Conservation (phyloP, 148 eudicot species). For the Limonium bicolor region DNA sequence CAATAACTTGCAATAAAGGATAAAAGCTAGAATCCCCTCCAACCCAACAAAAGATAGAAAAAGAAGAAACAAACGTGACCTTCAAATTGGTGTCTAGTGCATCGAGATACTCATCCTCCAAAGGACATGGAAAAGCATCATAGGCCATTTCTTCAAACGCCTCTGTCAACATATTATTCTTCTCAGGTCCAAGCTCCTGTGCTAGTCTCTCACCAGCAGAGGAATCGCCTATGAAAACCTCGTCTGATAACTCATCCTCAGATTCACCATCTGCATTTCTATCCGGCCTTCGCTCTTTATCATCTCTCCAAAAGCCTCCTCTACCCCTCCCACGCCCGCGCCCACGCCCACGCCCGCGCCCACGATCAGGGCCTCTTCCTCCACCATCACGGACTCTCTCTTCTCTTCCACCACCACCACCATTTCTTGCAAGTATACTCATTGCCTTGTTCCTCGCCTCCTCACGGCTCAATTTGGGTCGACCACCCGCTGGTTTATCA, state of each 20-base stretch:
- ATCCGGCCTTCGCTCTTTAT: neutral
- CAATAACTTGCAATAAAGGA: too few species aligned
- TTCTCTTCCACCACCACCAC: neutral
- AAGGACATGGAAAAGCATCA: conserved; percentile 49
- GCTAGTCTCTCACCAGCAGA: conserved; percentile 52
- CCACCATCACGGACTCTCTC: conserved; percentile 11
- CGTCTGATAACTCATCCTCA: conserved; percentile 20
- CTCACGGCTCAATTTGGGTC: conserved; percentile 16
- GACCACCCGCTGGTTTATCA: neutral
- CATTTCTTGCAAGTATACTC: neutral
- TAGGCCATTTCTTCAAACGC: conserved; percentile 43
- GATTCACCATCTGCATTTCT: conserved; percentile 2
- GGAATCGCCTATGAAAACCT: conserved; percentile 21
- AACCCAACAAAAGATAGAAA: neutral
- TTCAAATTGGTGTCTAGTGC: conserved; percentile 48
- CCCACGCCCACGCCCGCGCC: conserved; percentile 23
- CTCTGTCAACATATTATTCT: conserved; percentile 36
- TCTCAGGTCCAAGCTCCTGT: conserved; percentile 38
- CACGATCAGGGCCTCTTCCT: conserved; percentile 15
- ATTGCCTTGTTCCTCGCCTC: conserved; percentile 23
- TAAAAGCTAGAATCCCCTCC: too few species aligned
- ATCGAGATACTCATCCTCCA: conserved; percentile 40
- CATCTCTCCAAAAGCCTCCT: conserved; percentile 4
- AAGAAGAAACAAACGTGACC: conserved; percentile 20
- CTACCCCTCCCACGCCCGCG: conserved; percentile 11